These are phyloP conservation scores for Glaciozyma antarctica DNA, from an alignment of 768 basidiomycete species.

Conservation along the genomic window DNA sequence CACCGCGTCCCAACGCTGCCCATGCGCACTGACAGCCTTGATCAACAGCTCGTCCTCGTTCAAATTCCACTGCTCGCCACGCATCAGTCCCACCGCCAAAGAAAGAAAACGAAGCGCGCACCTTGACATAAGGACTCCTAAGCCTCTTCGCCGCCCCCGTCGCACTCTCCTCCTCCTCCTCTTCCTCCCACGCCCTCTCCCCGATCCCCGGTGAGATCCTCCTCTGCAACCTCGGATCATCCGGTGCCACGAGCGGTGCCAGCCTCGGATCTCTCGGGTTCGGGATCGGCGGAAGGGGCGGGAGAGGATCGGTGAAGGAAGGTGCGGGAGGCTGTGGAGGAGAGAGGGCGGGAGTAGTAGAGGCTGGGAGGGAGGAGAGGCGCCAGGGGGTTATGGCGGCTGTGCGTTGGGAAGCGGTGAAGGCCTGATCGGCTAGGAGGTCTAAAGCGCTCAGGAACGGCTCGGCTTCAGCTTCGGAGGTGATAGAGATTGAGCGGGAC, in stretches of 20 bases:
- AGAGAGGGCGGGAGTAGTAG: too few species aligned
- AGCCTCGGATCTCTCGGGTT: too few species aligned
- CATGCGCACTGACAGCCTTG: conserved; percentile 31
- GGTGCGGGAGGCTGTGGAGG: too few species aligned
- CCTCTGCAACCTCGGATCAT: too few species aligned
- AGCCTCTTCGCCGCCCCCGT: neutral
- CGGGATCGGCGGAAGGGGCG: too few species aligned
- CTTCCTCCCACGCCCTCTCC: neutral
- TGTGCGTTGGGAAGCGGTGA: neutral
- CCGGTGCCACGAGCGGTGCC: too few species aligned
- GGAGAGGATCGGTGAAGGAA: too few species aligned
- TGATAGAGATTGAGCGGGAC: neutral
- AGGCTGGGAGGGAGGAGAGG: too few species aligned
- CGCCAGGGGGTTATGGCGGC: neutral
- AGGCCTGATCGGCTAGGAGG: conserved; percentile 25
- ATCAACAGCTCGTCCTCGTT: conserved; percentile 34
- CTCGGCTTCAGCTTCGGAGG: neutral
- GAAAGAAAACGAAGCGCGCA: conserved; percentile 6
- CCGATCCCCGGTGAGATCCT: neutral
- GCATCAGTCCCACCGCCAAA: neutral
- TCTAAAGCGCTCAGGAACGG: conserved; percentile 11
- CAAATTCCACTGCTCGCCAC: conserved; percentile 15
- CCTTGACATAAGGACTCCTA: conserved; percentile 27
- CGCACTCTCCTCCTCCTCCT: neutral
- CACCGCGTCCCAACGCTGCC: conserved; percentile 36